A percentile compares a stretch with the other conserved stretches of the same genome.
Evolutionary conservation across 106 monocot genomes (phyloP).

Genomic region (Hemerocallis citrina): DNA sequence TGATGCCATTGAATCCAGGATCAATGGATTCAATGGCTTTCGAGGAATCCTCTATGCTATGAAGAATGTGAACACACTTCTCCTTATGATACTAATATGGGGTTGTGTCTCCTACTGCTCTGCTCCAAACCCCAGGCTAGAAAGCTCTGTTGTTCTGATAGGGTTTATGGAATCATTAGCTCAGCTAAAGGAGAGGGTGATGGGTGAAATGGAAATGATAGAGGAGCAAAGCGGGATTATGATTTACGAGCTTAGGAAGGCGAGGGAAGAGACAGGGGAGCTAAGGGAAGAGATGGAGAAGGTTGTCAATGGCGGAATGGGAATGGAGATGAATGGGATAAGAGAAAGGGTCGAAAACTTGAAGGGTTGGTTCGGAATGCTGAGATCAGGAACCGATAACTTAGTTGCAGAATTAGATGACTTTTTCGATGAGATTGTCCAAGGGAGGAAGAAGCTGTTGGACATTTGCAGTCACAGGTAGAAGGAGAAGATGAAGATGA

Average conservation of each 20-base stretch:
- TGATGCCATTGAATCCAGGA: constrained; percentile 36
- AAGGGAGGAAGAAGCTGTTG: constrained; percentile 68
- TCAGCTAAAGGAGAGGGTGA: constrained; percentile 44
- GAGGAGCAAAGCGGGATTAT: constrained; percentile 26
- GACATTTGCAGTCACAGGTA: constrained; percentile 61
- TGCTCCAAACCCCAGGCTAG: neutral
- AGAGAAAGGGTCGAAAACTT: constrained; percentile 34
- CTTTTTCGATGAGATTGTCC: constrained; percentile 74
- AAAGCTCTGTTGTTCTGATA: constrained; percentile 10
- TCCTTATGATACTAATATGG: constrained; percentile 53
- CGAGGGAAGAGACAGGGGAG: constrained; percentile 34
- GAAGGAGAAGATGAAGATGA: neutral
- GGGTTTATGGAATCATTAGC: constrained; percentile 47
- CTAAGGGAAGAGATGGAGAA: constrained; percentile 47
- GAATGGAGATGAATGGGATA: constrained; percentile 10
- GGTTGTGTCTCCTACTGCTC: constrained; percentile 55
- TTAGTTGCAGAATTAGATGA: constrained; percentile 55
- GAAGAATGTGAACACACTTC: constrained; percentile 64
- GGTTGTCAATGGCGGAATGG: constrained; percentile 8
- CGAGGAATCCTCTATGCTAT: constrained; percentile 73
- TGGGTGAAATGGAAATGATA: constrained; percentile 25
- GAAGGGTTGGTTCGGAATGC: constrained; percentile 28
- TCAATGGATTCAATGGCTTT: constrained; percentile 86
- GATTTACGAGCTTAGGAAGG: constrained; percentile 58
- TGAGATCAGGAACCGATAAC: constrained; percentile 46